phyloP scores from a whole-genome alignment of 305 asterid genomes.

The Salvia sclarea region DNA sequence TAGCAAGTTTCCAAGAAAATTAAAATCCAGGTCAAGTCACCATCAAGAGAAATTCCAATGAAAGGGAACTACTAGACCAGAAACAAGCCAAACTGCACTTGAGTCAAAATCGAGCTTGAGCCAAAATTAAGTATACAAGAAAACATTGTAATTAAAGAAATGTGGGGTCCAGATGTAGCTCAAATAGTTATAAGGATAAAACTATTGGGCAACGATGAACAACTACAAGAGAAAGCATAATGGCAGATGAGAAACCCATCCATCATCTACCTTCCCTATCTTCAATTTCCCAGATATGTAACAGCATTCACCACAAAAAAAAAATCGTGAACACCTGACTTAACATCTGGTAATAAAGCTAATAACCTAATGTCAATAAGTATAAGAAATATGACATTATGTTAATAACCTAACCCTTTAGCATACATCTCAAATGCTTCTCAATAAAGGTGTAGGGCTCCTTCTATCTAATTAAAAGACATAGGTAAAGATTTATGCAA shows the following conservation, averaged over 20 bases:
- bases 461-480: background rate
- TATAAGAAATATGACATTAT: background rate
- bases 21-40: background rate
- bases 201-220: conserved; percentile 44
- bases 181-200: conserved; percentile 31
- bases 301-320: conserved; percentile 39
- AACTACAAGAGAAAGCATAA: conserved; percentile 42
- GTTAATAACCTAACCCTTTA: background rate
- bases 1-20: background rate
- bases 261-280: conserved; percentile 33
- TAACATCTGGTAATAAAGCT: conserved; percentile 32
- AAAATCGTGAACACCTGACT: conserved; percentile 40
- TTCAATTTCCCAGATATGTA: conserved; percentile 47
- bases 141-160: background rate
- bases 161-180: conserved; percentile 59
- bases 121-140: background rate
- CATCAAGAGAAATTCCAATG: background rate
- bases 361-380: background rate
- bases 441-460: background rate
- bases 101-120: background rate
- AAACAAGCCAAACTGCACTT: background rate
- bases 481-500: background rate
- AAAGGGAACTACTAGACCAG: background rate
- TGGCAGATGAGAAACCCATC: conserved; percentile 40
- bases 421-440: background rate